Evolutionary conservation across 176 grass and related monocot species (phyloP), one percentile per base, ranked within the genome.

Genomic region (Oryza longistaminata): DNA sequence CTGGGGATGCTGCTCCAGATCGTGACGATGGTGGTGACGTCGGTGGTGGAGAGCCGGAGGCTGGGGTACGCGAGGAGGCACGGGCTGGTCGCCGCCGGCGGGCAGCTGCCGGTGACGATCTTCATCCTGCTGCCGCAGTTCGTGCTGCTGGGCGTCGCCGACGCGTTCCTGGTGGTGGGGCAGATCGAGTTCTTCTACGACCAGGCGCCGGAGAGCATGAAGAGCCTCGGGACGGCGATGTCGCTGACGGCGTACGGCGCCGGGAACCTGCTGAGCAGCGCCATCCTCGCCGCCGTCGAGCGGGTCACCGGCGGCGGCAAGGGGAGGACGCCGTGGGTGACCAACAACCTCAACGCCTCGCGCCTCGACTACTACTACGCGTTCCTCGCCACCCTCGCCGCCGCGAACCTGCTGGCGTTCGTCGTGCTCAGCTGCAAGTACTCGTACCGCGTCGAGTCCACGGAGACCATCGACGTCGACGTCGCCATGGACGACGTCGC

Each of bases 171-270:
- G 66, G 60, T 88, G 6, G 88, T 86, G 3, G 92, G 90, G 0
- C 73, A 75, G 81, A 82, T 91, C 17, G 95, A 97, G 78, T 94
- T 97, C 72, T 97, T 97, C 88, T 97, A 94, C 70, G 92, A 97
- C 87, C 92, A 97, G 92, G 85, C 95, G 15, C 95, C 95, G 7
- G 92, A 92, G 27, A 92, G 91, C 88, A 93, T 95, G 93, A 98
- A 95, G 83, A 95, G 93, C 73, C 88, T 98, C 7, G 93, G 91
- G 27, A 90, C 93, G 40, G 92, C 96, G 27, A 64, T 88, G 85
- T 74, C 89, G 52, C 61, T 90, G 39, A 86, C 88, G 74, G 93
- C 93, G 19, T 87, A 90, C 77, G 93, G 91, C 82, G 71, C 79
- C 9, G 93, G 96, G 1, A 95, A 83, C 86, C 76, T 98, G 34